Conservation (phyloP, 345 rosid species). For the Salix viminalis region DNA sequence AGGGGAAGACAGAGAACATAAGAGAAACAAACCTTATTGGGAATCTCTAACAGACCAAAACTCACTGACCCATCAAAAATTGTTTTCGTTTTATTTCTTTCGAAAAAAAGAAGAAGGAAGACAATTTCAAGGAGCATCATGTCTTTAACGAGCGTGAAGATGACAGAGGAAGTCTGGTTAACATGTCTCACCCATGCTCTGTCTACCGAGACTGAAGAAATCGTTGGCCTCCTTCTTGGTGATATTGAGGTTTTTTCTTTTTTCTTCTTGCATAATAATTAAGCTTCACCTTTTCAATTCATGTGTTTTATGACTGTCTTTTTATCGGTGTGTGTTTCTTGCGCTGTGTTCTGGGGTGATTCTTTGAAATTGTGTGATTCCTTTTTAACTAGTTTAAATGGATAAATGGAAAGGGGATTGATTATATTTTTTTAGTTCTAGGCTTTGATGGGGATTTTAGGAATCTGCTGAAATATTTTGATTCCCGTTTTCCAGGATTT, state of each 20-base stretch:
- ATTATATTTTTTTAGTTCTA: too few relatives aligned
- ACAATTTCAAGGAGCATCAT: constrained; percentile 21
- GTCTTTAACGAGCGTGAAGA: constrained; percentile 75
- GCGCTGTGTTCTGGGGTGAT: background rate
- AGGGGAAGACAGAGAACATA: too few relatives aligned
- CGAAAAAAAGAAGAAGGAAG: background rate
- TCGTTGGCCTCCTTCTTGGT: constrained; percentile 99
- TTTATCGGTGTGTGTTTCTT: background rate
- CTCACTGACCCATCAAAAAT: background rate
- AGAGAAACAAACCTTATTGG: too few relatives aligned
- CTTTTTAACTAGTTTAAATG: background rate
- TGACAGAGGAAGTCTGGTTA: constrained; percentile 94
- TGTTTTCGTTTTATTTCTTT: too few relatives aligned
- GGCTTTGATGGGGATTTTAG: too few relatives aligned
- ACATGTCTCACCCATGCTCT: constrained; percentile 95
- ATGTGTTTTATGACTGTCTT: background rate
- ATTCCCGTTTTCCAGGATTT: too few relatives aligned
- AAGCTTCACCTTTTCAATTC: background rate
- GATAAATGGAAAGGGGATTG: background rate
- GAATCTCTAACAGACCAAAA: too few relatives aligned
- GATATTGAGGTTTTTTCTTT: constrained; percentile 64
- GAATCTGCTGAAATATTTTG: too few relatives aligned
- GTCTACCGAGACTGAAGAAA: constrained; percentile 98
- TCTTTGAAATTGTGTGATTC: background rate
- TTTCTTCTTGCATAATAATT: background rate